A percentile compares a stretch with the other conserved stretches of the same genome.
These are phyloP conservation scores for Casaregolazyma lundiana DNA, from an alignment of 1,139 yeast species.

Conservation along the genomic window DNA sequence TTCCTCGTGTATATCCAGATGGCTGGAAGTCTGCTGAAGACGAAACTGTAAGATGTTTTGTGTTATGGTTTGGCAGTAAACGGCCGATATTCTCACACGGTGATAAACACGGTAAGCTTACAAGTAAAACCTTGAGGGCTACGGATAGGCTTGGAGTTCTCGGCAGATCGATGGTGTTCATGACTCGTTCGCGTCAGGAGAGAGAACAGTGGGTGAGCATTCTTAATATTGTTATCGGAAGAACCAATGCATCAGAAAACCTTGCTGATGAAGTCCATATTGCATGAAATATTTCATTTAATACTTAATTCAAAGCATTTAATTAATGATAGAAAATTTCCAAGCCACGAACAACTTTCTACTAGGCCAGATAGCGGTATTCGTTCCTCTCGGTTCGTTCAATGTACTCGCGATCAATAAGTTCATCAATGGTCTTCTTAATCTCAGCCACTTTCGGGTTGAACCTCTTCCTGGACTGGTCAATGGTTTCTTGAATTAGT, in stretches of 20 bases:
- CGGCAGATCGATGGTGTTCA: conserved; percentile 66
- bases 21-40: conserved; percentile 85
- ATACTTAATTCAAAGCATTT: background rate
- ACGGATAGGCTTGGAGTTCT: conserved; percentile 56
- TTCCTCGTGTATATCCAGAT: conserved; percentile 72
- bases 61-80: conserved; percentile 76
- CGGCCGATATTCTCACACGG: conserved; percentile 30
- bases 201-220: conserved; percentile 77
- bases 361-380: conserved; percentile 72
- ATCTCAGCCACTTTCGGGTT: conserved; percentile 81
- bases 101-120: conserved; percentile 15
- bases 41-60: conserved; percentile 67
- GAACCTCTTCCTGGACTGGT: conserved; percentile 81
- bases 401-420: conserved; percentile 83
- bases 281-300: background rate
- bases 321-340: background rate
- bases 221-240: conserved; percentile 59
- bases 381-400: conserved; percentile 71
- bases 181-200: conserved; percentile 79
- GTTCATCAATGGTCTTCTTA: conserved; percentile 77
- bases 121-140: conserved; percentile 16
- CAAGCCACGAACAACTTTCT: background rate
- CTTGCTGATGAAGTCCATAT: conserved; percentile 23
- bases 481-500: conserved; percentile 81
- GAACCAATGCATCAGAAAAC: conserved; percentile 35